These are phyloP conservation scores for Tubosaeta sp. DNA, from an alignment of 768 basidiomycete genomes.

Conservation along the genomic window DNA sequence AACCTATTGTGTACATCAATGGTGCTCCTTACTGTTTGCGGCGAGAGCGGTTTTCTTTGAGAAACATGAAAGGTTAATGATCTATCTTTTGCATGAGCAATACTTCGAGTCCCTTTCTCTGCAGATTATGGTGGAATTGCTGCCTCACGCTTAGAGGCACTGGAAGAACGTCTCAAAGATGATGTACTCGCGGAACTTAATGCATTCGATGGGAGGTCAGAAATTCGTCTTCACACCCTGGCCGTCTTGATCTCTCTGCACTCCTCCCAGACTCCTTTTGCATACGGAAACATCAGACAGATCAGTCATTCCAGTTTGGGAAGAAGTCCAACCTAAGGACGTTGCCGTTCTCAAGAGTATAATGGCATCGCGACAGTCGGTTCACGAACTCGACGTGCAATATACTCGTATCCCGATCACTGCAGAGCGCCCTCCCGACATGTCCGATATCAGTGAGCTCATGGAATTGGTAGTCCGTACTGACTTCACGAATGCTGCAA, in stretches of 20 bases:
- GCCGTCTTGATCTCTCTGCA: conserved; percentile 1
- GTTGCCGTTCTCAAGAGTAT: conserved; percentile 85
- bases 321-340: conserved; percentile 68
- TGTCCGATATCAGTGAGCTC: conserved; percentile 67
- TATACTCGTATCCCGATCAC: conserved; percentile 92
- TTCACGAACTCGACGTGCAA: conserved; percentile 55
- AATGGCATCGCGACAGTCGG: conserved; percentile 58
- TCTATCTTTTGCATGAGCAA: neutral
- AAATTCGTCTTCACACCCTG: neutral
- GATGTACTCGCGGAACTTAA: conserved; percentile 84
- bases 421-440: conserved; percentile 78
- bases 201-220: conserved; percentile 77
- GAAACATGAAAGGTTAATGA: conserved; percentile 85
- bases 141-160: conserved; percentile 76
- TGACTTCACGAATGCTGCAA: conserved; percentile 63
- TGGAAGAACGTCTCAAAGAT: conserved; percentile 85
- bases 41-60: conserved; percentile 76
- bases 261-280: conserved; percentile 59
- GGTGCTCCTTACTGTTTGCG: conserved; percentile 89
- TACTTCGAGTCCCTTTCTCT: neutral
- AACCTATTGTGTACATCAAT: conserved; percentile 89
- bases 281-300: conserved; percentile 89
- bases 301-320: conserved; percentile 91
- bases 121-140: conserved; percentile 95
- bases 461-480: conserved; percentile 74